Evolutionary conservation across 2,329 filamentous ascomycete genomes (phyloP).

Genomic region (Nemania abortiva): DNA sequence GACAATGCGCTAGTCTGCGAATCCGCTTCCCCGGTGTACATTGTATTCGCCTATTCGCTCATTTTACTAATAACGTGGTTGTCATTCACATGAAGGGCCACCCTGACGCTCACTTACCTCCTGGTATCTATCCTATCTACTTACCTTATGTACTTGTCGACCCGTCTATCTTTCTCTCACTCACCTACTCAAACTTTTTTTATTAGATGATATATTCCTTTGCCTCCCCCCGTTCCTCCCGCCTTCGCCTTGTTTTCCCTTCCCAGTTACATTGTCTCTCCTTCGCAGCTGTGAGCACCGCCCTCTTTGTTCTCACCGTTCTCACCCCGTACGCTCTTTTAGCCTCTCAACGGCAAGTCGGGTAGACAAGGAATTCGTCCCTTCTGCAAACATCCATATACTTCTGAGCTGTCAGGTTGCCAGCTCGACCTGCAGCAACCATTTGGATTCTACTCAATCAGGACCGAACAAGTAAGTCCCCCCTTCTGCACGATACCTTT

Average conservation of each 20-base stretch:
- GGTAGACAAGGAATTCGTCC: conserved; percentile 42
- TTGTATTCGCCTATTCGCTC: conserved; percentile 43
- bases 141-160: not conserved
- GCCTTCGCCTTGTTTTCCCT: conserved; percentile 32
- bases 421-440: conserved; percentile 40
- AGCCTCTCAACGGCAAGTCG: conserved; percentile 37
- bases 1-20: conserved; percentile 19
- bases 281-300: conserved; percentile 40
- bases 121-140: not conserved
- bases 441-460: conserved; percentile 37
- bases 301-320: conserved; percentile 47
- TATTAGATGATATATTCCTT: conserved; percentile 35
- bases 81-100: conserved; percentile 38
- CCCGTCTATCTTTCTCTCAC: conserved; percentile 2
- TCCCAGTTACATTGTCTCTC: conserved; percentile 35
- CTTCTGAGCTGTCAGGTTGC: conserved; percentile 42
- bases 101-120: conserved; percentile 29
- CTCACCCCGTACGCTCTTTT: conserved; percentile 38
- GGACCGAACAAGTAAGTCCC: conserved; percentile 42
- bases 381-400: conserved; percentile 49
- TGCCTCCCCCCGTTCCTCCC: conserved; percentile 20
- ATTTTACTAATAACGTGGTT: conserved; percentile 48
- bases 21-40: conserved; percentile 48
- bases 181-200: conserved; percentile 5
- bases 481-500: conserved; percentile 35